Evolutionary conservation across 129 eudicot genomes (phyloP).

Genomic region (Scalesia atractyloides): DNA sequence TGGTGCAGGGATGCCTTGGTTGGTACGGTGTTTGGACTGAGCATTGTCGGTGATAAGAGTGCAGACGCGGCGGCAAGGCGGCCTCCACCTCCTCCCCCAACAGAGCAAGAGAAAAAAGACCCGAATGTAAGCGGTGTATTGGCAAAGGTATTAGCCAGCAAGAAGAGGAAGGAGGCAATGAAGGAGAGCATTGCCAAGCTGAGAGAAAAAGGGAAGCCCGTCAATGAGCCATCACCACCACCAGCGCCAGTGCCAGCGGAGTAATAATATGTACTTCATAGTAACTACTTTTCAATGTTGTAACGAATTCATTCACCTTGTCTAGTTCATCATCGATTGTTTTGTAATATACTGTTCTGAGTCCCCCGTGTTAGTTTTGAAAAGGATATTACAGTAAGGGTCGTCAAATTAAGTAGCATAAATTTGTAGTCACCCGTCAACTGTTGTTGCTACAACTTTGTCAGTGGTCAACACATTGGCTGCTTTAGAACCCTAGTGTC

Average conservation of each 20-base stretch:
- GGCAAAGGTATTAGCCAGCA: conserved; percentile 88
- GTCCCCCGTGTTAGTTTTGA: too few relatives aligned
- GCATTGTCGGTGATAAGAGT: conserved; percentile 30
- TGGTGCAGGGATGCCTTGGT: conserved; percentile 52
- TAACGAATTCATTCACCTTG: background rate
- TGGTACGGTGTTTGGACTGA: conserved; percentile 51
- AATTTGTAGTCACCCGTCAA: too few relatives aligned
- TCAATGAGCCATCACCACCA: conserved; percentile 22
- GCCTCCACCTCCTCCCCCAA: conserved; percentile 79
- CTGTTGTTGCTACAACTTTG: too few relatives aligned
- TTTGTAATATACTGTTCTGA: too few relatives aligned
- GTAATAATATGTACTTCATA: background rate
- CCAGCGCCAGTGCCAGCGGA: background rate
- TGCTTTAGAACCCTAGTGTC: too few relatives aligned
- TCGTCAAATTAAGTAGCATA: too few relatives aligned
- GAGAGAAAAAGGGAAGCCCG: conserved; percentile 62
- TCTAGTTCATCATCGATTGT: too few relatives aligned
- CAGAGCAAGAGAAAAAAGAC: conserved; percentile 81
- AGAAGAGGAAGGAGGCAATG: conserved; percentile 95
- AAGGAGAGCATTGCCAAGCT: conserved; percentile 63
- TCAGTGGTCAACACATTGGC: too few relatives aligned
- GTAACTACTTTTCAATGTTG: background rate
- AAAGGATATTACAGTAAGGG: too few relatives aligned
- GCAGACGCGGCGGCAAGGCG: conserved; percentile 71
- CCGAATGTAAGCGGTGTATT: conserved; percentile 64